phyloP scores from a whole-genome alignment of 371 early-diverging fungal species.

The Apophysomyces trapeziformis region DNA sequence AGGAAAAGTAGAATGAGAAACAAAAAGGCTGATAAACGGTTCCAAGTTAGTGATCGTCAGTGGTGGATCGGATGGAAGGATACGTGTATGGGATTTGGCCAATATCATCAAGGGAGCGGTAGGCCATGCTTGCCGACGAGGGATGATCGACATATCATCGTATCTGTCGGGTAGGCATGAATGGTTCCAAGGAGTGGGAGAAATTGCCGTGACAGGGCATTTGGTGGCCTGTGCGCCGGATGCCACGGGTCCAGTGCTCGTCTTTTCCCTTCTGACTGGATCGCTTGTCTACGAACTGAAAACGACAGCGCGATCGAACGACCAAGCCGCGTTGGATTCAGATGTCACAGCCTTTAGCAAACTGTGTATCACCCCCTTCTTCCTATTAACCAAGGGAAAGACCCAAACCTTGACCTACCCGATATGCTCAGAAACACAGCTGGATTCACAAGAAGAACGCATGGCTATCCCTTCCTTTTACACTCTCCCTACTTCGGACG shows the following conservation, averaged over 20 bases:
- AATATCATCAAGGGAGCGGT: conserved; percentile 4
- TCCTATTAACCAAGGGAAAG: conserved; percentile 54
- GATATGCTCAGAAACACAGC: conserved; percentile 21
- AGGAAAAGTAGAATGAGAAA: not conserved
- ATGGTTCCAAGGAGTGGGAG: conserved; percentile 62
- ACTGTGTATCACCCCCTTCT: conserved; percentile 61
- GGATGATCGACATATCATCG: conserved; percentile 48
- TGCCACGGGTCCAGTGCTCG: conserved; percentile 54
- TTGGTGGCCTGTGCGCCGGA: conserved; percentile 62
- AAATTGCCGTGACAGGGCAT: conserved; percentile 54
- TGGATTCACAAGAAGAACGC: conserved; percentile 12
- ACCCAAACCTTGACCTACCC: conserved; percentile 9
- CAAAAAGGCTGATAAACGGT: not conserved
- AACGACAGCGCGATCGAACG: not conserved
- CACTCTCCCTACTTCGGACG: too few species aligned
- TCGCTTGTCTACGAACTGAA: conserved; percentile 44
- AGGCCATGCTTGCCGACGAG: conserved; percentile 27
- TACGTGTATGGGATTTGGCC: conserved; percentile 63
- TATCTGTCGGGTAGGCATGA: conserved; percentile 48
- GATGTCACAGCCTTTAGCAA: conserved; percentile 41
- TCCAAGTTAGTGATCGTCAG: conserved; percentile 53
- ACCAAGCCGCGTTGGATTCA: conserved; percentile 14
- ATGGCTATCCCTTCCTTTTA: too few species aligned
- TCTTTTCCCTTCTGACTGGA: conserved; percentile 62
- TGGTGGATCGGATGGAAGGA: conserved; percentile 58